Evolutionary conservation across 2,329 filamentous ascomycete genomes (phyloP), one percentile per base, ranked within the genome.

Genomic region (Trichoderma breve): DNA sequence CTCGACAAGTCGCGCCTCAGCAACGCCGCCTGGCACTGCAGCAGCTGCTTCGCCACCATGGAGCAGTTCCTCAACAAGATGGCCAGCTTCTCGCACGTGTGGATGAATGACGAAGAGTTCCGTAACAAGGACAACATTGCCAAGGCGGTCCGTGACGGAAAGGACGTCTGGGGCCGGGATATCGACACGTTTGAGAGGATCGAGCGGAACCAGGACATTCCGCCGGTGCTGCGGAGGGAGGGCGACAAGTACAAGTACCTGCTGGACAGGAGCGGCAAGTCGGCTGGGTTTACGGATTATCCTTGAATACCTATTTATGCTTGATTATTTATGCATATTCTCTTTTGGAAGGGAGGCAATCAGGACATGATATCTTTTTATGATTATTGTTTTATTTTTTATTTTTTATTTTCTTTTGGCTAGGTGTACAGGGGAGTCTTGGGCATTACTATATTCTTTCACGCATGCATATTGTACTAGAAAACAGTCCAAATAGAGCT

Each of bases 11-110:
- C 80, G 8, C 81, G 82, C 6, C 73, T 89, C 39, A 78, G 78
- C 75, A 85, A 88, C 74, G 86, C 87, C 0, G 85, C 81, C 0
- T 91, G 89, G 89, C 88, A 91, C 78, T 91, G 89, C 81, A 89
- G 86, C 65, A 87, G 83, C 70, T 91, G 89, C 80, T 90, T 90
- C 77, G 80, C 83, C 21, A 90, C 86, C 0, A 79, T 91, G 18
- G 82, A 82, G 4, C 85, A 89, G 77, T 82, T 90, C 74, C 79
- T 87, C 60, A 84, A 83, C 74, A 90, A 90, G 78, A 84, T 90
- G 81, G 80, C 82, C 11, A 85, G 84, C 71, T 89, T 89, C 78
- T 88, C 86, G 21, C 88, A 90, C 76, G 79, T 78, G 9, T 84
- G 81, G 78, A 84, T 86, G 81, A 89, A 90, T 74, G 81, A 81